Evolutionary conservation across 768 basidiomycete species (phyloP).

Genomic region (Collybia mongolica): DNA sequence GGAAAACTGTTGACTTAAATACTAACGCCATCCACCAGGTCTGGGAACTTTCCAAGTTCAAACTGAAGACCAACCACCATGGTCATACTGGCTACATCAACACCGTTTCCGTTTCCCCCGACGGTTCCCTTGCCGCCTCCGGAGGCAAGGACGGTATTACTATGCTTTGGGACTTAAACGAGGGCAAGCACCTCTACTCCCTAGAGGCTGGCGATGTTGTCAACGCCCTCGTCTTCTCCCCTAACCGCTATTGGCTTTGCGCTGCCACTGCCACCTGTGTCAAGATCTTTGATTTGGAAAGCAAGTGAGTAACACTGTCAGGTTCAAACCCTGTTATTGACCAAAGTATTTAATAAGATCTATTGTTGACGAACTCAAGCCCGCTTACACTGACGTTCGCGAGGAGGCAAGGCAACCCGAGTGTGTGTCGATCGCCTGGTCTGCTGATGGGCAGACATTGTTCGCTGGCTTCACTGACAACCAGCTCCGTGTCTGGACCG

Average conservation of each 20-base stretch:
- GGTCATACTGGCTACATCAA: conserved; percentile 99
- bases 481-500: conserved; percentile 89
- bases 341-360: conserved; percentile 50
- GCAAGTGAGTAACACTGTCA: conserved; percentile 70
- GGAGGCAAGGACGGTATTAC: conserved; percentile 99
- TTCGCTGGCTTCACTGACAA: conserved; percentile 98
- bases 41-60: conserved; percentile 99
- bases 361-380: conserved; percentile 98
- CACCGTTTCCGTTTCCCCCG: conserved; percentile 97
- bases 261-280: conserved; percentile 96
- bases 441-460: conserved; percentile 94
- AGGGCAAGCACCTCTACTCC: conserved; percentile 99
- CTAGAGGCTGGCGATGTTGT: conserved; percentile 98
- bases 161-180: conserved; percentile 99
- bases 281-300: conserved; percentile 99
- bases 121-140: conserved; percentile 97
- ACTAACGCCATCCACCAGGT: conserved; percentile 55
- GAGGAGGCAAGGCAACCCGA: conserved; percentile 79
- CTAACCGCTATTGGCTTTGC: conserved; percentile 99
- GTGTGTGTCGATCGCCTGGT: conserved; percentile 98
- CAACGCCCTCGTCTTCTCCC: conserved; percentile 99
- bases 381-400: conserved; percentile 80
- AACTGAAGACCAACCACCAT: conserved; percentile 99
- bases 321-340: conserved; percentile 1
- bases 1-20: conserved; percentile 11